Evolutionary conservation across 1,139 yeast species (phyloP), one percentile per base, ranked within the genome.

Genomic region (Protomyces pachydermus): DNA sequence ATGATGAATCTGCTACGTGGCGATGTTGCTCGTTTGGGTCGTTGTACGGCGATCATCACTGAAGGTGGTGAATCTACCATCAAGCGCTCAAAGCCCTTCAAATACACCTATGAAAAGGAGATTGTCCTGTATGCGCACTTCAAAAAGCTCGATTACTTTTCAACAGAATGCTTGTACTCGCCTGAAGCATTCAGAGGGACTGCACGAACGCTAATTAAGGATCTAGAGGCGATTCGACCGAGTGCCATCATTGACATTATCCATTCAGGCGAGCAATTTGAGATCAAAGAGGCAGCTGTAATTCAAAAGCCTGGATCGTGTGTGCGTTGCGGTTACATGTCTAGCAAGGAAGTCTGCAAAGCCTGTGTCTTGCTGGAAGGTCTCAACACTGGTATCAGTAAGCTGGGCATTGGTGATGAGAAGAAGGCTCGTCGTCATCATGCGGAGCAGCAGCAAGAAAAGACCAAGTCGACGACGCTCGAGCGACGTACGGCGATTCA

Each of bases 181-280:
- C 98, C 98, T 0, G 98, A 95, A 74, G 98, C 99, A 0, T 95
- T 95, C 73, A 80, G 99, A 70, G 98, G 99, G 10, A 95, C 98
- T 0, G 97, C 98, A 0, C 82, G 99, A 71, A 93, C 91, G 65
- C 79, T 93, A 48, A 84, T 95, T 78, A 93, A 93, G 74, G 88
- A 91, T 67, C 78, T 95, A 65, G 98, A 93, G 72, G 84, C 95
- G 1, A 85, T 91, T 1, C 81, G 98, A 70, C 97, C 98, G 3
- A 86, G 95, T 35, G 88, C 97, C 72, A 93, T 95, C 66, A 84
- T 93, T 75, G 98, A 95, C 76, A 89, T 93, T 65, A 95, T 95
- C 52, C 87, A 88, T 70, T 88, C 96, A 70, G 98, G 99, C 50
- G 98, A 95, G 74, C 87, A 86, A 69, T 83, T 93, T 70, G 85